Base-by-base conservation (phyloP, 805 yeast genomes). In the Tetrapisispora phaffii region DNA sequence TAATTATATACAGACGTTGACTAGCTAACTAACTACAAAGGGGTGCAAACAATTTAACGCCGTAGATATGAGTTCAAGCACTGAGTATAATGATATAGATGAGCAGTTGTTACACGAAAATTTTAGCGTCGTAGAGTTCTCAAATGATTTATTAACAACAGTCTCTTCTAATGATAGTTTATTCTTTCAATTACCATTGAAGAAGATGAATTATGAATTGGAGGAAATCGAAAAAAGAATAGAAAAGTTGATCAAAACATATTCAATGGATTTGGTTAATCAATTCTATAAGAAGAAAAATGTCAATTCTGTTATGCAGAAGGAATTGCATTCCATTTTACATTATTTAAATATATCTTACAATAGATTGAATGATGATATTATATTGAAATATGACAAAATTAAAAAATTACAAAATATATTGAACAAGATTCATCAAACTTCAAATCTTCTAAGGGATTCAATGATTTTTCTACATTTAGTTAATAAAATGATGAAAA, bases 401-500 rank as follows among this genome's bases (percentile, higher is more conserved):
- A 58, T 63, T 4, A 56, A 55, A 23, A 59, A 50, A 44, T 41
- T 62, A 22, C 66, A 61, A 44, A 44, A 47, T n/a, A 62, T 57
- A 5, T 49, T 61, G 24, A 54, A 57, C 47, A 62, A 61, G 42
- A 52, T 62, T 21, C 65, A 62, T 44, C 66, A 62, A 45, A 60
- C 66, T 7, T 56, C 64, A 4, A 58, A 50, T 31, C 41, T 61
- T 9, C 44, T 62, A 39, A 54, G 66, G 42, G 63, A 60, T 38
- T 53, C 60, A 5, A 47, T 60, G 23, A 47, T 59, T 17, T 58
- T 54, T 35, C 35, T 59, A 13, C 63, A 61, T 44, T 45, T 61
- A 41, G 47, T 55, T 1, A 50, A 54, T 19, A 56, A 54, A 44
- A 47, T 62, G 15, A 47, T 52, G 34, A n/a, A 42, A 16, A 21